Conservation (phyloP, 2,329 filamentous ascomycete genomes). For the Sclerotinia subarctica region DNA sequence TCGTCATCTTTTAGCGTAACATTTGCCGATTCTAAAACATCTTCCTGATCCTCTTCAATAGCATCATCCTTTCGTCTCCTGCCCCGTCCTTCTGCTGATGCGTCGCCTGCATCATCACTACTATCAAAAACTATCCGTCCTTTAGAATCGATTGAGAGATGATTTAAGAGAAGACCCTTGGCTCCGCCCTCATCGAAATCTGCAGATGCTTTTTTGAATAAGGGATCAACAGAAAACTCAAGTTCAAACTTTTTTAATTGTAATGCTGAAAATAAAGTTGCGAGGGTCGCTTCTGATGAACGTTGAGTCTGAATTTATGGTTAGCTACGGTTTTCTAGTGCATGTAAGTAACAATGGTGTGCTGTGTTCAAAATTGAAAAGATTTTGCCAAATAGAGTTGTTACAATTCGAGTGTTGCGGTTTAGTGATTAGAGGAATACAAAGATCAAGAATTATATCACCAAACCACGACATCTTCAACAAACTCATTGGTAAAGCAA, state of each 20-base stretch:
- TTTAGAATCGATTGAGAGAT: conserved; percentile 89
- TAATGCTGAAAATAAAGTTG: conserved; percentile 79
- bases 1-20: conserved; percentile 43
- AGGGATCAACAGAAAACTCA: conserved; percentile 90
- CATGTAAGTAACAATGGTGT: background rate
- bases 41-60: conserved; percentile 47
- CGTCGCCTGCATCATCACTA: conserved; percentile 75
- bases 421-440: too few relatives aligned
- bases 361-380: too few relatives aligned
- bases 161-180: conserved; percentile 90
- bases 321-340: background rate
- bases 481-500: too few relatives aligned
- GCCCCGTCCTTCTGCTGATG: conserved; percentile 40
- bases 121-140: conserved; percentile 98
- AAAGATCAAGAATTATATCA: too few relatives aligned
- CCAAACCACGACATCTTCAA: too few relatives aligned
- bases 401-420: background rate
- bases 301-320: conserved; percentile 54
- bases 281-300: conserved; percentile 90
- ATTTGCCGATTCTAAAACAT: conserved; percentile 40
- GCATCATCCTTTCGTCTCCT: conserved; percentile 58
- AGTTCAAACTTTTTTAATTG: conserved; percentile 97
- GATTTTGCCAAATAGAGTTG: background rate
- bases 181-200: conserved; percentile 98
- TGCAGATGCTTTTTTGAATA: conserved; percentile 99